These are phyloP conservation scores for Aspergillus aculeatinus DNA, from an alignment of 2,329 filamentous ascomycete species.

Conservation along the genomic window DNA sequence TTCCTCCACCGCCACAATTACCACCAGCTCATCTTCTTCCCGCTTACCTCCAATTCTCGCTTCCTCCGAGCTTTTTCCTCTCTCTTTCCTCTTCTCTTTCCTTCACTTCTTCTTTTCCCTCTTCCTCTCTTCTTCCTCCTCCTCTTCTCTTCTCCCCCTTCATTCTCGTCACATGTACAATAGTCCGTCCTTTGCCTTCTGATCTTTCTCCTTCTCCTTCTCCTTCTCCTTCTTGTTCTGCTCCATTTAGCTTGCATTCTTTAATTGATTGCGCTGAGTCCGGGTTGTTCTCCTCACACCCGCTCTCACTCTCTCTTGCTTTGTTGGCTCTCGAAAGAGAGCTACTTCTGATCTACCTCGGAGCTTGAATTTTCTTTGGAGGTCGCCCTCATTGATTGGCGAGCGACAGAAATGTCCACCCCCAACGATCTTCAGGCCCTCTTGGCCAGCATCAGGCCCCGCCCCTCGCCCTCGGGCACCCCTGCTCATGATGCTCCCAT, in stretches of 20 bases:
- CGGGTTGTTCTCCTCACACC: constrained; percentile 9
- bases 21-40: constrained; percentile 19
- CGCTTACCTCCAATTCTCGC: constrained; percentile 5
- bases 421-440: constrained; percentile 49
- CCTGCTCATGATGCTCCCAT: constrained; percentile 31
- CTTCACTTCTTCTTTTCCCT: constrained; percentile 18
- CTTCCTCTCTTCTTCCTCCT: constrained; percentile 10
- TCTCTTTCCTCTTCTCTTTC: constrained; percentile 16
- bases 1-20: constrained; percentile 17
- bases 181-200: constrained; percentile 19
- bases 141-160: constrained; percentile 12
- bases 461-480: constrained; percentile 35
- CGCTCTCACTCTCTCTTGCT: constrained; percentile 16
- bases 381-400: constrained; percentile 30
- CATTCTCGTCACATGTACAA: constrained; percentile 14
- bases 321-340: constrained; percentile 34
- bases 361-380: constrained; percentile 30
- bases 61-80: constrained; percentile 18
- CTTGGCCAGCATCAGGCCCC: constrained; percentile 46
- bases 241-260: constrained; percentile 5
- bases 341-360: constrained; percentile 25
- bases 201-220: constrained; percentile 3
- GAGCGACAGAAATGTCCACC: constrained; percentile 49
- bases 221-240: constrained; percentile 4
- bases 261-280: not conserved